These are phyloP conservation scores for Saccharomycopsis phalli DNA, from an alignment of 1,139 yeast genomes.

Conservation along the genomic window DNA sequence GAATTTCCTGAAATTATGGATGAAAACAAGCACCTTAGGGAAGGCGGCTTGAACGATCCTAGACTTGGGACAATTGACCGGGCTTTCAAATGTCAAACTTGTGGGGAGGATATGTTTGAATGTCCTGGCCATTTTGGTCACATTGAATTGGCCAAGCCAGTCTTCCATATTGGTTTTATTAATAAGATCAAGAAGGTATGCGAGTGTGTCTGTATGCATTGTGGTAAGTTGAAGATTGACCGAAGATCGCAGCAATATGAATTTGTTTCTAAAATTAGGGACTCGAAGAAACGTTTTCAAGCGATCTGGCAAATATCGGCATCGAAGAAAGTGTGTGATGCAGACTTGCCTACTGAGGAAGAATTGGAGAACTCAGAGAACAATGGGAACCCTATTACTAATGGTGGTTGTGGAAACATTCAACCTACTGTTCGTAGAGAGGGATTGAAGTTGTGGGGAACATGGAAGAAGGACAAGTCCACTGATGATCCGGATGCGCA, in stretches of 20 bases:
- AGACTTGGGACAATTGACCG: constrained; percentile 95
- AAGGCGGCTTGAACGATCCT: constrained; percentile 96
- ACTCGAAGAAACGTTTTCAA: constrained; percentile 90
- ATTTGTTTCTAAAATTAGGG: constrained; percentile 81
- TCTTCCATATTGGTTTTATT: constrained; percentile 92
- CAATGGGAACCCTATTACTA: constrained; percentile 39
- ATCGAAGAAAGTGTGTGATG: constrained; percentile 91
- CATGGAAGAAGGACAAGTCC: constrained; percentile 85
- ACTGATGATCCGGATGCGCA: constrained; percentile 70
- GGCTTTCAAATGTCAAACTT: constrained; percentile 94
- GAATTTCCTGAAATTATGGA: constrained; percentile 99
- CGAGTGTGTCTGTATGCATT: constrained; percentile 97
- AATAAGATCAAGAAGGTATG: constrained; percentile 90
- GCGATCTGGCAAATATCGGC: constrained; percentile 94
- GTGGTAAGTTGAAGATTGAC: constrained; percentile 88
- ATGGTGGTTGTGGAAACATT: constrained; percentile 98
- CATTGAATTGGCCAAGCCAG: constrained; percentile 96
- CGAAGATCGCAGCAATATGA: constrained; percentile 82
- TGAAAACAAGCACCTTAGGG: constrained; percentile 90
- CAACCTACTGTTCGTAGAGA: constrained; percentile 96
- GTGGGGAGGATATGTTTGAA: constrained; percentile 98
- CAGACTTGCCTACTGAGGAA: constrained; percentile 66
- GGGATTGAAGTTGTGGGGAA: constrained; percentile 92
- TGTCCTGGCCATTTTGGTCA: constrained; percentile 99
- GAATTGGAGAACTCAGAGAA: constrained; percentile 27